These are phyloP conservation scores for Ceratonia siliqua DNA, from an alignment of 306 rosid genomes.

Conservation along the genomic window DNA sequence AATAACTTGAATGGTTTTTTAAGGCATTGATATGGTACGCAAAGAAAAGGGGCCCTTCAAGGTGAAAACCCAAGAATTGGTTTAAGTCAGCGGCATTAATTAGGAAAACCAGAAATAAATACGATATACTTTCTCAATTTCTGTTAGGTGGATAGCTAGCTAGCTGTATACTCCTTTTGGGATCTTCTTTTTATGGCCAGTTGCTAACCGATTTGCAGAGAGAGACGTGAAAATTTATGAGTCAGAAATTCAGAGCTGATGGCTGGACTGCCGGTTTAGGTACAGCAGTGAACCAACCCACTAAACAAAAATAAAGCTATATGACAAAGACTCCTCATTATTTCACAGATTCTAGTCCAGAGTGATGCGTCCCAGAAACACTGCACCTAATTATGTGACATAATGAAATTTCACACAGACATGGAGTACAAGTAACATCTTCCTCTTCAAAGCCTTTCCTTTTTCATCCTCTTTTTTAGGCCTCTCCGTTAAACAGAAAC, in stretches of 20 bases:
- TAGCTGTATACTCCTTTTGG: neutral
- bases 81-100: too few relatives aligned
- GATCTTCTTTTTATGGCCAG: neutral
- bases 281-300: neutral
- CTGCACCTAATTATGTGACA: neutral
- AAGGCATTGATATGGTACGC: too few relatives aligned
- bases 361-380: too few relatives aligned
- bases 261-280: neutral
- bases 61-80: too few relatives aligned
- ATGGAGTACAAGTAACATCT: neutral
- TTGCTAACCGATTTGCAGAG: neutral
- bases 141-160: neutral
- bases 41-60: too few relatives aligned
- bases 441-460: too few relatives aligned
- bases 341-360: neutral
- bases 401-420: neutral
- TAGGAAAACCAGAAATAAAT: too few relatives aligned
- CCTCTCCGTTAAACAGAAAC: too few relatives aligned
- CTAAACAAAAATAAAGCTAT: conserved; percentile 20
- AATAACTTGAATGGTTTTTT: too few relatives aligned
- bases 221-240: neutral
- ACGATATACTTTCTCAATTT: neutral
- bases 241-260: neutral
- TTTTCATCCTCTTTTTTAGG: too few relatives aligned
- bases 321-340: neutral